These are phyloP conservation scores for Cystobasidium slooffiae DNA, from an alignment of 1,284 basidiomycete species.

Conservation along the genomic window DNA sequence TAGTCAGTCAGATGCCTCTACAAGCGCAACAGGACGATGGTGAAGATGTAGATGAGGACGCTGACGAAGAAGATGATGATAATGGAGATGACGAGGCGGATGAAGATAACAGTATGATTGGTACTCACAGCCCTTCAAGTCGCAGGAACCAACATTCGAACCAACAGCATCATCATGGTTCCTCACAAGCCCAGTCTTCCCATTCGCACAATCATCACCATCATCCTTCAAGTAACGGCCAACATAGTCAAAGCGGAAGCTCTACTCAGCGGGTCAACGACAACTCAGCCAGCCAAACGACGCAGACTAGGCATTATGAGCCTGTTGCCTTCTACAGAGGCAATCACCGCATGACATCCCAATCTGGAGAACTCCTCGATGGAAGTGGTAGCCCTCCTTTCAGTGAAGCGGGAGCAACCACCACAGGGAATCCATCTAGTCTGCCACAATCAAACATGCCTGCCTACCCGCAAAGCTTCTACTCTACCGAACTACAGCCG, in stretches of 20 bases:
- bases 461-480: too few species aligned
- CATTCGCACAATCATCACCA: neutral
- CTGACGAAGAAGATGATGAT: slow-evolving; percentile 21
- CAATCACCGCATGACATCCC: slow-evolving; percentile 12
- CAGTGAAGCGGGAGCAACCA: neutral
- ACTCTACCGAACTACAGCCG: too few species aligned
- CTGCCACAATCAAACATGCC: too few species aligned
- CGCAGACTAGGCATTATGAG: neutral
- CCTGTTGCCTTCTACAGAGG: neutral
- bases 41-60: slow-evolving; percentile 5
- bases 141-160: neutral
- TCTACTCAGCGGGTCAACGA: neutral
- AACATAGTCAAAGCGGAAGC: neutral
- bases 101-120: slow-evolving; percentile 1
- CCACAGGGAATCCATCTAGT: too few species aligned
- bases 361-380: neutral
- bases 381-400: neutral
- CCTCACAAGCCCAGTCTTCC: neutral
- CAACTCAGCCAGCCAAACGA: too few species aligned
- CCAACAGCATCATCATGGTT: neutral
- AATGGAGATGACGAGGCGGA: slow-evolving; percentile 35
- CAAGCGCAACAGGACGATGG: slow-evolving; percentile 1
- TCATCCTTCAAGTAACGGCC: neutral
- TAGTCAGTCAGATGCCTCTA: slow-evolving; percentile 21
- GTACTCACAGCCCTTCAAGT: neutral